phyloP scores from a whole-genome alignment of 2,329 filamentous ascomycete genomes.

The Didymellaceae sp. region DNA sequence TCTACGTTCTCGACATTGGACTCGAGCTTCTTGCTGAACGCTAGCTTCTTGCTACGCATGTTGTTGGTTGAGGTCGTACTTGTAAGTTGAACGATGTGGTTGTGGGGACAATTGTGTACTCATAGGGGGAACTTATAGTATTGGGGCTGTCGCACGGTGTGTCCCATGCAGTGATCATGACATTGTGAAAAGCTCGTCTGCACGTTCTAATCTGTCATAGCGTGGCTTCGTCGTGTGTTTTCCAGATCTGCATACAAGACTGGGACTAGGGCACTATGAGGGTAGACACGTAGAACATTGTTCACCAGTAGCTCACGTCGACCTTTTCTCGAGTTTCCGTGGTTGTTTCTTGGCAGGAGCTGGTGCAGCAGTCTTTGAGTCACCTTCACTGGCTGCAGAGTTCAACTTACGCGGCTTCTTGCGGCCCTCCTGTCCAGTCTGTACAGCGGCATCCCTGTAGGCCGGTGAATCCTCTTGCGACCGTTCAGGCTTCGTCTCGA shows the following conservation, averaged over 20 bases:
- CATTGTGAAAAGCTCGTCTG: neutral
- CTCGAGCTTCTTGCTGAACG: neutral
- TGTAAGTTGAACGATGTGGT: too few species aligned
- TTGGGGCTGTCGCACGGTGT: too few species aligned
- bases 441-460: conserved; percentile 2
- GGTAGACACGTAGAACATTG: too few species aligned
- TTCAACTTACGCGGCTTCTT: conserved; percentile 29
- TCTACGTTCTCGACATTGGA: neutral
- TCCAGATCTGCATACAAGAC: neutral
- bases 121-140: too few species aligned
- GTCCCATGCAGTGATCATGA: too few species aligned
- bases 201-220: too few species aligned
- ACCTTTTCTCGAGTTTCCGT: conserved; percentile 23
- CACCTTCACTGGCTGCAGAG: conserved; percentile 1
- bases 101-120: too few species aligned
- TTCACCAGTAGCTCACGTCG: neutral
- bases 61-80: too few species aligned
- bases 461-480: neutral
- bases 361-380: neutral
- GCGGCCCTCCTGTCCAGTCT: conserved; percentile 9
- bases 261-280: neutral
- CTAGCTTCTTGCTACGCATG: too few species aligned
- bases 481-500: neutral
- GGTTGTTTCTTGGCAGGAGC: conserved; percentile 19
- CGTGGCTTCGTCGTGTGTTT: neutral